Base-by-base conservation (phyloP, 192 early-diverging fungal genomes). In the Spizellomyces sp. region DNA sequence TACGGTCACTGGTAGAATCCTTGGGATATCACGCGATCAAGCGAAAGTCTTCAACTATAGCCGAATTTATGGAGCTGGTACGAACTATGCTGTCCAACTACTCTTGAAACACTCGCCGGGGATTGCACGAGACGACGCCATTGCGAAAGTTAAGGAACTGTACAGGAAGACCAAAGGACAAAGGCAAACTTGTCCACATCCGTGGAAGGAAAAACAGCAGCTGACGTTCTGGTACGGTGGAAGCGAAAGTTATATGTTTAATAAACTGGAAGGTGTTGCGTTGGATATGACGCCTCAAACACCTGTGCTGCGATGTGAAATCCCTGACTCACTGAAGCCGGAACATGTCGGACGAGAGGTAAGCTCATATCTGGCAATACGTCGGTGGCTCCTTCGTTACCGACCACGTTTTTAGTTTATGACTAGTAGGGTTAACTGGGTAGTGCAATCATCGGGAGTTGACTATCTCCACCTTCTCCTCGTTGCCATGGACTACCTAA, bases 1-100 rank as follows among this genome's bases (percentile, higher is more conserved):
- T 73, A 96, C 95, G 2, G 91, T 90, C 66, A 96, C 97, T 0
- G 97, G 93, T 0, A 74, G 81, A 14, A 94, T 99, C 66, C 66
- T 96, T 64, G 92, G 90, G 15, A 96, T 98, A 74, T 85, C 82
- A 44, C 86, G 97, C 36, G 92, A 95, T 67, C 83, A 89, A 50
- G 94, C 97, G 62, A 99, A 99, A 76, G 80, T 94, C 12, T 98
- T 99, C 77, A 99, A 99, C 79, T 98, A 99, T 77, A 88, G 86
- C 3, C 88, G 97, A 9, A 95, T 99, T 62, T 99, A 99, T 73
- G 97, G 97, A 58, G 97, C 95, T 4, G 95, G 95, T 7, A 81
- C 90, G 19, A 89, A 88, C 55, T 92, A 93, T 79, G 93, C 95
- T 0, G 84, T 87, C 0, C 82, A 90, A 44, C 75, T 99, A 47